Evolutionary conservation across 1,284 basidiomycete genomes (phyloP).

Genomic region (Rhodotorula sp.): DNA sequence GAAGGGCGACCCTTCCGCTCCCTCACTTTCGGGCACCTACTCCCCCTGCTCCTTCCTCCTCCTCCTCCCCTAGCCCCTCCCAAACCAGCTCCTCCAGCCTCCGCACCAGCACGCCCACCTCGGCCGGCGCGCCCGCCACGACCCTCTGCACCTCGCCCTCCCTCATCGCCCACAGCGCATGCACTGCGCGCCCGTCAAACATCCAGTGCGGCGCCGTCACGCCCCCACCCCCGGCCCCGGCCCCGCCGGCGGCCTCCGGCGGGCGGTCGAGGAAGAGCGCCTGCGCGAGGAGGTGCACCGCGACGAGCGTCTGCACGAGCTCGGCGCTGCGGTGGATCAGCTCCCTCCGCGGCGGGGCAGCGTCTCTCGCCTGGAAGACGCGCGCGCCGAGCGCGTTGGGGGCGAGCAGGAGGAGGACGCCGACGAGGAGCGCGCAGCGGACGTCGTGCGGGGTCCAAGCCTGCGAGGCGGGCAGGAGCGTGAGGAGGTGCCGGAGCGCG

Average conservation of each 20-base stretch:
- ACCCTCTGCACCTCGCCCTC: neutral
- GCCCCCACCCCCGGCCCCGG: neutral
- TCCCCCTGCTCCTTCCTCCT: too few relatives aligned
- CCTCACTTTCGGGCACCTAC: too few relatives aligned
- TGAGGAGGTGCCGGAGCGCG: slow-evolving; percentile 31
- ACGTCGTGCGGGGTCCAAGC: slow-evolving; percentile 24
- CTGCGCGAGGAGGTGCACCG: slow-evolving; percentile 23
- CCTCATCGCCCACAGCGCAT: slow-evolving; percentile 1
- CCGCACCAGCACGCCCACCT: neutral
- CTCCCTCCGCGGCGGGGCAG: neutral
- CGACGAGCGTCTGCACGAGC: slow-evolving; percentile 19
- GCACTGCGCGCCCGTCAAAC: slow-evolving; percentile 16
- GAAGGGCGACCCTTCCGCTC: too few relatives aligned
- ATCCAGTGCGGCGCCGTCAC: slow-evolving; percentile 1
- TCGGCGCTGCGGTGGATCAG: slow-evolving; percentile 16
- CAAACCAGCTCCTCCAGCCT: neutral
- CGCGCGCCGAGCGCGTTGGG: neutral
- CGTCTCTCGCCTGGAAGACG: neutral
- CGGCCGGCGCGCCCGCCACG: neutral
- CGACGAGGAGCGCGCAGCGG: slow-evolving; percentile 12
- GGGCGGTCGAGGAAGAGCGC: slow-evolving; percentile 7
- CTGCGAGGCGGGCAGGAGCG: neutral
- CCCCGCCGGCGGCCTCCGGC: neutral
- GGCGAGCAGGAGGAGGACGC: slow-evolving; percentile 10
- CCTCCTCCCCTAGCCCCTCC: neutral